Evolutionary conservation across 495 filamentous ascomycete species (phyloP).

Genomic region (Gamarada debralockiae): DNA sequence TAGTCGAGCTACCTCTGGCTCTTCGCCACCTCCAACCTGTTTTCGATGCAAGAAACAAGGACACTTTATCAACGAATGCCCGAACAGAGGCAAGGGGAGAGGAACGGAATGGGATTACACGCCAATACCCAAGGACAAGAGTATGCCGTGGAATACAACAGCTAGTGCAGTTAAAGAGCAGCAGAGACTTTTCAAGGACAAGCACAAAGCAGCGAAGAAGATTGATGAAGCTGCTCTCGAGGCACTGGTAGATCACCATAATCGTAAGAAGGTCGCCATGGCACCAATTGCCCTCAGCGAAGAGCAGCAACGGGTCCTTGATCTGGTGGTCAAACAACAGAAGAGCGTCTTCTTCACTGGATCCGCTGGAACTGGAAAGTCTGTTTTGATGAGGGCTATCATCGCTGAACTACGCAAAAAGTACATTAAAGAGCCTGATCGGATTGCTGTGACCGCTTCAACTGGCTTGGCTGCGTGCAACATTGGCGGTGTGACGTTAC

Average conservation of each 20-base stretch:
- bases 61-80: constrained; percentile 11
- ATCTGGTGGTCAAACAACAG: constrained; percentile 66
- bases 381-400: constrained; percentile 87
- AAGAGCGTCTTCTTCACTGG: constrained; percentile 98
- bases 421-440: constrained; percentile 67
- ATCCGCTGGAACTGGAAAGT: constrained; percentile 96
- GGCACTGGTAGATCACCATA: constrained; percentile 26
- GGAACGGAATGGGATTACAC: constrained; percentile 26
- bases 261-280: constrained; percentile 26
- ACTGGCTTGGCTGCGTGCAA: constrained; percentile 97
- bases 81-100: constrained; percentile 5
- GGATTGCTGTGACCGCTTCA: constrained; percentile 89
- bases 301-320: constrained; percentile 81
- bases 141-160: constrained; percentile 71
- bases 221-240: constrained; percentile 33
- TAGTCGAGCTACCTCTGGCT: neutral
- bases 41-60: constrained; percentile 13
- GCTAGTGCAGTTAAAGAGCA: constrained; percentile 78
- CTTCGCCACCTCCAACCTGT: constrained; percentile 7
- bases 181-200: constrained; percentile 67
- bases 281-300: constrained; percentile 69
- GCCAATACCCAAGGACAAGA: constrained; percentile 33
- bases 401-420: constrained; percentile 77
- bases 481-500: constrained; percentile 90
- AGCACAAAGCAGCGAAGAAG: constrained; percentile 53